Evolutionary conservation across 1,139 yeast genomes (phyloP).

Genomic region (Geotrichum reessii): DNA sequence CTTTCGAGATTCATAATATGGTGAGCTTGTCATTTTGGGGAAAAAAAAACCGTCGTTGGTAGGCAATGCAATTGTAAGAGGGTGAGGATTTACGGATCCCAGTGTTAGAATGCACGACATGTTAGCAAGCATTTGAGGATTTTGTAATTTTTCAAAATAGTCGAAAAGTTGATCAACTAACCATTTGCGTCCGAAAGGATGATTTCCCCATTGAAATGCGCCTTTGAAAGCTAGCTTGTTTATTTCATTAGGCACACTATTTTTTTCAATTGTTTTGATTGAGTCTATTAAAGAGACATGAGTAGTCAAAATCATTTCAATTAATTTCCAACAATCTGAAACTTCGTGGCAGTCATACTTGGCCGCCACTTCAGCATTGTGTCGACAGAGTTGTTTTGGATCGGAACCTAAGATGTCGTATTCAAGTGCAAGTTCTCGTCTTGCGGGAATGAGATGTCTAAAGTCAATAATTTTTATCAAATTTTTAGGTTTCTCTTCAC

Average conservation of each 20-base stretch:
- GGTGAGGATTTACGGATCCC: conserved; percentile 5
- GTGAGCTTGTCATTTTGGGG: background rate
- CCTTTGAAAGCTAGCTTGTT: conserved; percentile 11
- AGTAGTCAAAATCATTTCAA: conserved; percentile 26
- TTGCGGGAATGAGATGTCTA: conserved; percentile 66
- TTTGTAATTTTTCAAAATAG: conserved; percentile 59
- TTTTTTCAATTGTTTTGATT: background rate
- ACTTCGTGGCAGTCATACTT: conserved; percentile 57
- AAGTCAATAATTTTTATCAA: conserved; percentile 38
- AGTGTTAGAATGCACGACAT: conserved; percentile 56
- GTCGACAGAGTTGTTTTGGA: conserved; percentile 58
- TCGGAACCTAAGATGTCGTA: conserved; percentile 64
- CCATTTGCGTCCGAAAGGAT: conserved; percentile 77
- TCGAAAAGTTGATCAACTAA: conserved; percentile 56
- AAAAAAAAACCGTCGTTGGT: background rate
- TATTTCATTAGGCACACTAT: conserved; percentile 2
- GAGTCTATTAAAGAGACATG: conserved; percentile 18
- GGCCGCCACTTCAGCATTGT: conserved; percentile 69
- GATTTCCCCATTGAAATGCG: conserved; percentile 60
- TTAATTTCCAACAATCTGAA: conserved; percentile 73
- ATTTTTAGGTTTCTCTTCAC: conserved; percentile 11
- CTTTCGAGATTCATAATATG: conserved; percentile 1
- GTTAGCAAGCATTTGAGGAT: conserved; percentile 89
- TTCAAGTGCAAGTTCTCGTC: conserved; percentile 68
- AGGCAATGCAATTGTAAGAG: conserved; percentile 5